These are phyloP conservation scores for Thelonectria discophora DNA, from an alignment of 2,329 filamentous ascomycete genomes.

Conservation along the genomic window DNA sequence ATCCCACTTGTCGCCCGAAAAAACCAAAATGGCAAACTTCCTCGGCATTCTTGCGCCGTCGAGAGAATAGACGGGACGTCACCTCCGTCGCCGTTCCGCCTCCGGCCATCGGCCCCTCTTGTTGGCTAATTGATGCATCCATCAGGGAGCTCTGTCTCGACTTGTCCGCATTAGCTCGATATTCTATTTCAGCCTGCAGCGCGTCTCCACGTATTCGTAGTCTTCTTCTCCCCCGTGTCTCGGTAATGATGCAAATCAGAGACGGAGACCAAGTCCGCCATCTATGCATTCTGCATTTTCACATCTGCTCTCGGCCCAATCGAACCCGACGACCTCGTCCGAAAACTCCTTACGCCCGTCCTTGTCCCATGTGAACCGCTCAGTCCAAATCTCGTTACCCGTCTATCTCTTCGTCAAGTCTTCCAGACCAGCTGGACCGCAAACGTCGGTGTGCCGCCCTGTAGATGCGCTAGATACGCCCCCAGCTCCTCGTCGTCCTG, in stretches of 20 bases:
- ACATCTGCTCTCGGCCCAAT: conserved; percentile 26
- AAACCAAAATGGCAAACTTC: neutral
- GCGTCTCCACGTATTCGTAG: conserved; percentile 1
- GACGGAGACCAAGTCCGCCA: conserved; percentile 40
- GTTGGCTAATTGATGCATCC: neutral
- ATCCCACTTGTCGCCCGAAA: conserved; percentile 14
- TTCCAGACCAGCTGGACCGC: conserved; percentile 52
- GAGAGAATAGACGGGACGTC: neutral
- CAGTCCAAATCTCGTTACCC: neutral
- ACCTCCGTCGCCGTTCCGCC: conserved; percentile 17
- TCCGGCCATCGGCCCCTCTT: conserved; percentile 20
- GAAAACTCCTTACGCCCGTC: conserved; percentile 39
- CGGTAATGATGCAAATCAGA: conserved; percentile 8
- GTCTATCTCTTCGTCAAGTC: conserved; percentile 23
- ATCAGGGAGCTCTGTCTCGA: conserved; percentile 1
- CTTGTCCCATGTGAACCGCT: no score
- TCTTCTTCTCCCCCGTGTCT: neutral
- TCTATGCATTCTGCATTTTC: conserved; percentile 8
- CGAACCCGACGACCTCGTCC: conserved; percentile 17
- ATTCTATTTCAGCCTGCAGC: neutral
- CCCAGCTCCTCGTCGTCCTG: conserved; percentile 76
- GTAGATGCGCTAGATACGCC: conserved; percentile 74
- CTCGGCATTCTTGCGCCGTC: neutral
- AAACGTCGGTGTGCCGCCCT: conserved; percentile 56
- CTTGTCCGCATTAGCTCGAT: conserved; percentile 9